Conservation (phyloP, 169 alveolate genomes). For the Cryptosporidium ubiquitum region DNA sequence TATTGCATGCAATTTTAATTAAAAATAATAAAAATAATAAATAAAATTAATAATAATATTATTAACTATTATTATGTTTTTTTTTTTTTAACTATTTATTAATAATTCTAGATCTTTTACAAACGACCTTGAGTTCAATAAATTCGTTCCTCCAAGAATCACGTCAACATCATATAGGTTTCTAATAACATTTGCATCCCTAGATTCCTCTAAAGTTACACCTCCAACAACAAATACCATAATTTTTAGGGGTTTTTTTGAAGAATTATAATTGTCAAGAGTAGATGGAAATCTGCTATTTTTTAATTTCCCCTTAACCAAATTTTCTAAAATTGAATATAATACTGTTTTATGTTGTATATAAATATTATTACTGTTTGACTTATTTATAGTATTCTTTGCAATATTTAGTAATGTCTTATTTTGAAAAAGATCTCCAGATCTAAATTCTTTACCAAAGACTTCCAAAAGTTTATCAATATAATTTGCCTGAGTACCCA, state of each 20-base stretch:
- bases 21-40: not conserved
- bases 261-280: constrained; percentile 73
- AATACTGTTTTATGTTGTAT: constrained; percentile 91
- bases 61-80: not conserved
- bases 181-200: constrained; percentile 86
- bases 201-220: constrained; percentile 93
- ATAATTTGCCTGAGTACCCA: constrained; percentile 79
- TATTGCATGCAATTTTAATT: not conserved
- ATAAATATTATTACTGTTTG: constrained; percentile 87
- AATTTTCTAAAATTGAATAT: constrained; percentile 83
- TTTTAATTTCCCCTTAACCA: constrained; percentile 85
- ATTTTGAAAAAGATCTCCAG: constrained; percentile 87
- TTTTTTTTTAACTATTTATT: constrained; percentile 15
- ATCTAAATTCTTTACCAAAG: constrained; percentile 86
- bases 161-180: constrained; percentile 80
- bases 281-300: constrained; percentile 85
- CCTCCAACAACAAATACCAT: constrained; percentile 94
- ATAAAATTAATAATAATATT: not conserved
- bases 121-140: constrained; percentile 85
- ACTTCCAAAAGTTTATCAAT: constrained; percentile 86
- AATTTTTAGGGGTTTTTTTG: constrained; percentile 82
- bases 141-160: constrained; percentile 87
- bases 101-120: constrained; percentile 75
- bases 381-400: constrained; percentile 83
- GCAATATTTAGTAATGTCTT: constrained; percentile 86